These are phyloP conservation scores for Ramaria sp. DNA, from an alignment of 768 basidiomycete genomes.

Conservation along the genomic window DNA sequence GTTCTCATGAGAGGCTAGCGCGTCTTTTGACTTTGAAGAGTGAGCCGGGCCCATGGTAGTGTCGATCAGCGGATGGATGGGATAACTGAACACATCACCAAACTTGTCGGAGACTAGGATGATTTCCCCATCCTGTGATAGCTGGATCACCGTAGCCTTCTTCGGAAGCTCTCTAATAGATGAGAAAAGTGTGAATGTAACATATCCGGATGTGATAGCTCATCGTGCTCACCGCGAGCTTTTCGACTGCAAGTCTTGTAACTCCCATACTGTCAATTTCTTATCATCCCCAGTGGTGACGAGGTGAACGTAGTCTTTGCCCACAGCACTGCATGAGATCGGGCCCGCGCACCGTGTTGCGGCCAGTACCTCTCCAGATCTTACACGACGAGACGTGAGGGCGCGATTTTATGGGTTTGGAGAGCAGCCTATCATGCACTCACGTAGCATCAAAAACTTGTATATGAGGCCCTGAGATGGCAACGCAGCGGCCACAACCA, in stretches of 20 bases:
- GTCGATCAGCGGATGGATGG: constrained; percentile 28
- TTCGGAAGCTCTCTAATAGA: constrained; percentile 66
- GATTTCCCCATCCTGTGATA: constrained; percentile 48
- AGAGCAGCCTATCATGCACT: constrained; percentile 14
- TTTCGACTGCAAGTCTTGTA: constrained; percentile 42
- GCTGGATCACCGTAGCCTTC: constrained; percentile 58
- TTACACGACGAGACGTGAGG: constrained; percentile 24
- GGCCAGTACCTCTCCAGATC: constrained; percentile 29
- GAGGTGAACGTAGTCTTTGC: constrained; percentile 33
- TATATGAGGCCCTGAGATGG: constrained; percentile 50
- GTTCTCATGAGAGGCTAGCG: constrained; percentile 51
- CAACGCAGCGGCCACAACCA: constrained; percentile 18
- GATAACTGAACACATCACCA: constrained; percentile 85
- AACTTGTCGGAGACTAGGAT: constrained; percentile 90
- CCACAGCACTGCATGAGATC: constrained; percentile 47
- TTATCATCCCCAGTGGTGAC: constrained; percentile 76
- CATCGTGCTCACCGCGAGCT: constrained; percentile 44
- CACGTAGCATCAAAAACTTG: constrained; percentile 49
- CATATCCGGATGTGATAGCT: background rate
- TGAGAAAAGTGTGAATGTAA: background rate
- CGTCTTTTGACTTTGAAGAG: constrained; percentile 16
- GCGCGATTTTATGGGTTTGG: constrained; percentile 25
- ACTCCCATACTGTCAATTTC: constrained; percentile 59
- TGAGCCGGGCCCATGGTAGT: constrained; percentile 16
- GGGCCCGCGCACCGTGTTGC: constrained; percentile 13